phyloP scores from a whole-genome alignment of 2,329 filamentous ascomycete species.

The Alternaria atra region DNA sequence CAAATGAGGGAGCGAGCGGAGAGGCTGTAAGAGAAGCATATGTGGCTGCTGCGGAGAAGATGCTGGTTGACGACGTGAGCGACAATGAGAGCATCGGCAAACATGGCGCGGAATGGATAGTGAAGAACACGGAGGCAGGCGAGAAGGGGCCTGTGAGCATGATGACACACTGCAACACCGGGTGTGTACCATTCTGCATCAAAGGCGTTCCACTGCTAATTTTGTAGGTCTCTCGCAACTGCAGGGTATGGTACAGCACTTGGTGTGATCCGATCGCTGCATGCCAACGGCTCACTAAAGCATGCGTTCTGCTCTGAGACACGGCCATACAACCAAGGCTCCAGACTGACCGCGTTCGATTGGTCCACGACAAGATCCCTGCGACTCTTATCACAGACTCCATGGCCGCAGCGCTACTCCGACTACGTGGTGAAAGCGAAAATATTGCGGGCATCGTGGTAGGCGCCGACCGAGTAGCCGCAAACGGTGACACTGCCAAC shows the following conservation, averaged over 20 bases:
- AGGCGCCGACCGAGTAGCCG: conserved; percentile 91
- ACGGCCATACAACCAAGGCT: conserved; percentile 96
- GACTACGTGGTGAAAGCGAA: conserved; percentile 64
- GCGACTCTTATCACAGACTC: conserved; percentile 94
- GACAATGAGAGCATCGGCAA: conserved; percentile 89
- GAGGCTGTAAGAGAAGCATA: conserved; percentile 72
- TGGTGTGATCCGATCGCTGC: conserved; percentile 88
- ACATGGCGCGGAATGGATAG: conserved; percentile 84
- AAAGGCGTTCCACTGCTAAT: conserved; percentile 27
- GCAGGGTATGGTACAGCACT: conserved; percentile 97
- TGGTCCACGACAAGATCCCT: conserved; percentile 92
- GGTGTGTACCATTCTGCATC: conserved; percentile 58
- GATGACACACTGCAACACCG: conserved; percentile 97
- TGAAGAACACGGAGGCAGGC: conserved; percentile 63
- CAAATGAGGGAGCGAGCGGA: conserved; percentile 55
- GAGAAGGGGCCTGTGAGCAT: conserved; percentile 73
- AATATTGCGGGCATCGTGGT: conserved; percentile 89
- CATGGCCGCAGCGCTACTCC: conserved; percentile 90
- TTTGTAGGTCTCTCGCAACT: conserved; percentile 80
- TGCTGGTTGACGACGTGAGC: conserved; percentile 84
- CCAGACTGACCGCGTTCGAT: conserved; percentile 89
- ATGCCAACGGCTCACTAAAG: conserved; percentile 70
- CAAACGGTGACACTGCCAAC: conserved; percentile 97
- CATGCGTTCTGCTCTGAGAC: conserved; percentile 98
- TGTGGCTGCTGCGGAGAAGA: conserved; percentile 81